phyloP scores from a whole-genome alignment of 208 protist genomes.

The Trypanosoma melophagium region DNA sequence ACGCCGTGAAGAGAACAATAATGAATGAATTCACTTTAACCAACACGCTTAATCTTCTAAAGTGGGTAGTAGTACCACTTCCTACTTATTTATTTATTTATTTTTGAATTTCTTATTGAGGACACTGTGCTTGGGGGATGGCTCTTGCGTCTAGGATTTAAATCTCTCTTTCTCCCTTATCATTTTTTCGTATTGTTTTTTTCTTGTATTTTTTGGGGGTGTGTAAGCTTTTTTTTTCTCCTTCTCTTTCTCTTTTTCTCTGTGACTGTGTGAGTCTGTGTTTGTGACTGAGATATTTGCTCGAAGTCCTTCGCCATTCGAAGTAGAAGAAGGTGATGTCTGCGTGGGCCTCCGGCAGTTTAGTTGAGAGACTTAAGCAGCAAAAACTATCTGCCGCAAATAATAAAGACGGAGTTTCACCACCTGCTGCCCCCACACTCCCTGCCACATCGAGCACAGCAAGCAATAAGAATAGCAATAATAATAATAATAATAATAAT shows the following conservation, averaged over 20 bases:
- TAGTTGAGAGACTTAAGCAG: conserved; percentile 64
- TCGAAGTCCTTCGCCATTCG: conserved; percentile 8
- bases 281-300: conserved; percentile 1
- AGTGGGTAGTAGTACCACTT: background rate
- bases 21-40: background rate
- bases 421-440: conserved; percentile 10
- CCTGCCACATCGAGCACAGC: conserved; percentile 17
- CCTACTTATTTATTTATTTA: background rate
- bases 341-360: conserved; percentile 55
- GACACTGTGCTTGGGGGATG: background rate
- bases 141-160: background rate
- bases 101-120: background rate
- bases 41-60: background rate
- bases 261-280: background rate
- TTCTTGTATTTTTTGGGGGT: background rate
- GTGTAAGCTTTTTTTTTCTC: conserved; percentile 9
- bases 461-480: background rate
- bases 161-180: conserved; percentile 7
- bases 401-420: conserved; percentile 10
- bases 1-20: conserved; percentile 26
- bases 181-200: conserved; percentile 1
- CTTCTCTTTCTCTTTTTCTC: background rate
- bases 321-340: conserved; percentile 43
- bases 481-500: background rate
- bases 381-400: conserved; percentile 27